Conservation (phyloP, 202 grass and related monocot genomes). For the Setaria italica region DNA sequence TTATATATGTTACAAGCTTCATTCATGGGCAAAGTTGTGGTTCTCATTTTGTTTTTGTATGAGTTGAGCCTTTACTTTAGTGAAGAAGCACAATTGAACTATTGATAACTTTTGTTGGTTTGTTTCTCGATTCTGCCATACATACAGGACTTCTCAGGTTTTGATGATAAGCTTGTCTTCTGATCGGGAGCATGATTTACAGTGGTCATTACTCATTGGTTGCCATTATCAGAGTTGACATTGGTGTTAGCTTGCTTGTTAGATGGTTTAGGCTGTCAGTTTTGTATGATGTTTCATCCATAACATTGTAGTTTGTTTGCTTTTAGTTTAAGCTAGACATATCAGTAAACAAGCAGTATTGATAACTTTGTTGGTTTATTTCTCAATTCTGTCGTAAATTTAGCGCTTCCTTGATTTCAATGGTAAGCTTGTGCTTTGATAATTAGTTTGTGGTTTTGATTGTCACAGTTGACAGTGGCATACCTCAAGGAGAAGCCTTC, state of each 20-base stretch:
- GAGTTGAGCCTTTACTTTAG: neutral
- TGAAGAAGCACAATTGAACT: neutral
- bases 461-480: constrained; percentile 77
- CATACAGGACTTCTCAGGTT: no score
- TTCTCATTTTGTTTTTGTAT: neutral
- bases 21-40: neutral
- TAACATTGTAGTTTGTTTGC: neutral
- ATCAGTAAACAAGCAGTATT: neutral
- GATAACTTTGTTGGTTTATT: neutral
- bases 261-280: neutral
- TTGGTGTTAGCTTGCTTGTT: constrained; percentile 19
- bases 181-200: neutral
- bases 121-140: neutral
- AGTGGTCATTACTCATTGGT: neutral
- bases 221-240: constrained; percentile 46
- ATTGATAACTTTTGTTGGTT: neutral
- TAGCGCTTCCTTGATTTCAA: neutral
- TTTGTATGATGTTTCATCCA: neutral
- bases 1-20: neutral
- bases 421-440: neutral
- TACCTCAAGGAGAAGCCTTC: constrained; percentile 88
- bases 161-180: neutral
- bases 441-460: constrained; percentile 20
- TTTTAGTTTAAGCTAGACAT: neutral
- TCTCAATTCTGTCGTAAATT: neutral